These are phyloP conservation scores for Yamadazyma paraphyllophila DNA, from an alignment of 805 yeast genomes.

Conservation along the genomic window DNA sequence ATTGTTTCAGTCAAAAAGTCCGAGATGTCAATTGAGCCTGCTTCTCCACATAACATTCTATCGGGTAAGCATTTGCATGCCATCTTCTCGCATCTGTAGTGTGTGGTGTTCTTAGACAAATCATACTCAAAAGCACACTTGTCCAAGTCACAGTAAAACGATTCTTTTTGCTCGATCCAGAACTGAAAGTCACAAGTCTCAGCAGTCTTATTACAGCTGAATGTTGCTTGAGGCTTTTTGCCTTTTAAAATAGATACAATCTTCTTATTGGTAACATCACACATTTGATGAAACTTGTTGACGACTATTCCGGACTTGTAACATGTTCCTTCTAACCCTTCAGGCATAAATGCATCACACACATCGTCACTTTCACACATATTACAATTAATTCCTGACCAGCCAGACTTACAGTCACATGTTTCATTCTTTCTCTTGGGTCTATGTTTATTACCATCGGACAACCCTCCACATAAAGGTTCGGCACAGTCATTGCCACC, in stretches of 20 bases:
- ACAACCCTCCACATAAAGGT: slow-evolving; percentile 82
- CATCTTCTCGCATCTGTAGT: slow-evolving; percentile 73
- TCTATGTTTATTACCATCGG: slow-evolving; percentile 58
- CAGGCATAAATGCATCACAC: slow-evolving; percentile 88
- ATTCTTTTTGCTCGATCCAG: slow-evolving; percentile 90
- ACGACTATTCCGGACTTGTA: slow-evolving; percentile 83
- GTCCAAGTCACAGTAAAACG: slow-evolving; percentile 82
- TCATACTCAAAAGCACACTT: slow-evolving; percentile 72
- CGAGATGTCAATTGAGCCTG: slow-evolving; percentile 90
- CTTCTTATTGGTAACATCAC: slow-evolving; percentile 89
- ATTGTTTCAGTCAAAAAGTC: slow-evolving; percentile 90
- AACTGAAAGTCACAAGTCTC: slow-evolving; percentile 83
- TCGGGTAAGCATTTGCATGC: slow-evolving; percentile 91
- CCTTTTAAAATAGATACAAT: slow-evolving; percentile 79
- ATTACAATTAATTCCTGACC: slow-evolving; percentile 95
- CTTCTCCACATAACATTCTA: slow-evolving; percentile 89
- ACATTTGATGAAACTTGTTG: slow-evolving; percentile 80
- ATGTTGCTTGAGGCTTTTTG: slow-evolving; percentile 85
- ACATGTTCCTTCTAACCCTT: slow-evolving; percentile 81
- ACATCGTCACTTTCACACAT: slow-evolving; percentile 70
- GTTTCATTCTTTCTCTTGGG: slow-evolving; percentile 57
- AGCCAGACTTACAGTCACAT: slow-evolving; percentile 80
- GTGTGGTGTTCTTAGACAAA: slow-evolving; percentile 60
- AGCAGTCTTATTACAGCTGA: slow-evolving; percentile 72
- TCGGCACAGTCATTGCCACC: slow-evolving; percentile 90